phyloP scores from a whole-genome alignment of 2,329 filamentous ascomycete genomes.

The Scleromitrula shiraiana region DNA sequence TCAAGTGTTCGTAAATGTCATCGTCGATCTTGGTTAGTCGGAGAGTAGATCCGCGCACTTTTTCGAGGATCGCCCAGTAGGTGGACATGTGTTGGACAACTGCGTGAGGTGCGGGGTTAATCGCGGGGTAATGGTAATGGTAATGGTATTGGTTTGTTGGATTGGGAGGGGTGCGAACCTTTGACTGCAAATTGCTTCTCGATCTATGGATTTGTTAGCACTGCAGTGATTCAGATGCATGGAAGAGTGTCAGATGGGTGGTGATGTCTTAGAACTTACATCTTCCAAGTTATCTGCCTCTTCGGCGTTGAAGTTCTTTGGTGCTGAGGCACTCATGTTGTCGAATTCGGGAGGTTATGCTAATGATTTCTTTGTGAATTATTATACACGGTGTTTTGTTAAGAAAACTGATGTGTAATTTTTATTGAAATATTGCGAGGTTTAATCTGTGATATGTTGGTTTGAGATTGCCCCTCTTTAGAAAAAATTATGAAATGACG shows the following conservation, averaged over 20 bases:
- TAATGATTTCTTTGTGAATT: background rate
- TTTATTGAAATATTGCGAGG: too few species aligned
- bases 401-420: background rate
- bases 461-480: too few species aligned
- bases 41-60: slow-evolving; percentile 77
- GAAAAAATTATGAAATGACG: too few species aligned
- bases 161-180: slow-evolving; percentile 41
- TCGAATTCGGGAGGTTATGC: too few species aligned
- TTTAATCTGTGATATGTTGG: too few species aligned
- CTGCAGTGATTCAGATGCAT: background rate
- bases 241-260: slow-evolving; percentile 1
- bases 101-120: slow-evolving; percentile 25
- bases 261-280: slow-evolving; percentile 36
- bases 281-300: slow-evolving; percentile 63
- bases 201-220: slow-evolving; percentile 51
- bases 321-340: slow-evolving; percentile 22
- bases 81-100: slow-evolving; percentile 94
- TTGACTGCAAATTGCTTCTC: slow-evolving; percentile 99
- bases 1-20: slow-evolving; percentile 87
- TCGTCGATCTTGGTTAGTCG: slow-evolving; percentile 92
- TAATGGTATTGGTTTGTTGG: too few species aligned
- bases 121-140: slow-evolving; percentile 20
- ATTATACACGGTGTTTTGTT: too few species aligned
- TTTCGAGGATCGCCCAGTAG: slow-evolving; percentile 94
- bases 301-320: slow-evolving; percentile 44